phyloP scores from a whole-genome alignment of 1,139 yeast species.

The Casaregolazyma suthepensis region DNA sequence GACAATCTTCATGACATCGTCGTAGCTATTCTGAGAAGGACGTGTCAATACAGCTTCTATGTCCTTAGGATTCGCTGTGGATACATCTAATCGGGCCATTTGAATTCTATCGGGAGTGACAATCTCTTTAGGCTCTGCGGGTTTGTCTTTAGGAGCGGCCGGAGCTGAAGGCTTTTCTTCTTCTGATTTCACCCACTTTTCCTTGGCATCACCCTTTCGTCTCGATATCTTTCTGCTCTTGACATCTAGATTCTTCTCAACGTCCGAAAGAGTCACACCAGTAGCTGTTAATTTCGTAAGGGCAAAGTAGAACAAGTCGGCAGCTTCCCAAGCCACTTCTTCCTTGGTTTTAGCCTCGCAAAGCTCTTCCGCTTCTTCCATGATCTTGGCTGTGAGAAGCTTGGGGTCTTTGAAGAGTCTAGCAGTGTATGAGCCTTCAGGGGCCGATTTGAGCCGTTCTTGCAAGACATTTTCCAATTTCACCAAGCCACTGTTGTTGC shows the following conservation, averaged over 20 bases:
- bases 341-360: conserved; percentile 66
- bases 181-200: conserved; percentile 46
- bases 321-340: conserved; percentile 96
- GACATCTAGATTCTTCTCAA: conserved; percentile 76
- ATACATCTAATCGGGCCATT: conserved; percentile 56
- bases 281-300: conserved; percentile 77
- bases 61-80: conserved; percentile 39
- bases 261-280: conserved; percentile 73
- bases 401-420: conserved; percentile 74
- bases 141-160: conserved; percentile 15
- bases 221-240: conserved; percentile 84
- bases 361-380: conserved; percentile 94
- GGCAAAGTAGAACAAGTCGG: conserved; percentile 88
- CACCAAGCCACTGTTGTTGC: conserved; percentile 47
- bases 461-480: conserved; percentile 61
- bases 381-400: conserved; percentile 75
- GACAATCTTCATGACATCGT: conserved; percentile 87
- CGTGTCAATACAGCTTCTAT: conserved; percentile 63
- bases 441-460: conserved; percentile 50
- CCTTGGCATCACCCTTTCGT: conserved; percentile 94
- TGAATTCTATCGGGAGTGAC: conserved; percentile 40
- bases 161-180: conserved; percentile 14
- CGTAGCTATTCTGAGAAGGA: conserved; percentile 77
- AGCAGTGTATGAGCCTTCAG: conserved; percentile 88
- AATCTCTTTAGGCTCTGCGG: conserved; percentile 8